phyloP scores from a whole-genome alignment of 2,329 filamentous ascomycete genomes.

The Neopestalotiopsis rosae region DNA sequence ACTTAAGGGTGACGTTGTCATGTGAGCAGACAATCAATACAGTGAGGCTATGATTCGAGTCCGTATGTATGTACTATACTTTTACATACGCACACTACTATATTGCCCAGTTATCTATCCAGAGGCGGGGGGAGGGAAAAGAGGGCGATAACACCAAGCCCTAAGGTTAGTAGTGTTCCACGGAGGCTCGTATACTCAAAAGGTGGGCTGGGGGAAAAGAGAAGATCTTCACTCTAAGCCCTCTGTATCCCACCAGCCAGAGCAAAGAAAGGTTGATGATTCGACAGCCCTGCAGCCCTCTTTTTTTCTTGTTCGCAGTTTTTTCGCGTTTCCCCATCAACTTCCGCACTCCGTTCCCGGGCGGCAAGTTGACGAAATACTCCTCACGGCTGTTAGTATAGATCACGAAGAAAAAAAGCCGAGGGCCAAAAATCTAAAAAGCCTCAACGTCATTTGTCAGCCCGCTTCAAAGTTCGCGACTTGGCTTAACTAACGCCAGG shows the following conservation, averaged over 20 bases:
- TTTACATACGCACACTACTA: not conserved
- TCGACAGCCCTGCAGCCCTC: too few relatives aligned
- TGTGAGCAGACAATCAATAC: not conserved
- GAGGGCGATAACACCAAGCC: not conserved
- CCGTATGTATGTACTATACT: not conserved
- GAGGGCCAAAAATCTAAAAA: not conserved
- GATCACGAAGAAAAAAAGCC: too few relatives aligned
- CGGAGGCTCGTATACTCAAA: constrained; percentile 6
- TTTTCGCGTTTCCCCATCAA: too few relatives aligned
- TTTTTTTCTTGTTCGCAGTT: too few relatives aligned
- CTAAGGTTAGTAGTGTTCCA: not conserved
- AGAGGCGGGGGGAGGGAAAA: not conserved
- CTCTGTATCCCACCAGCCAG: not conserved
- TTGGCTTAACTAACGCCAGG: not conserved
- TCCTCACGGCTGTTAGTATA: too few relatives aligned
- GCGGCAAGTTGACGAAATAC: too few relatives aligned
- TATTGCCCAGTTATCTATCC: not conserved
- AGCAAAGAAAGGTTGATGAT: not conserved
- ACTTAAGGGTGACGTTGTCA: not conserved
- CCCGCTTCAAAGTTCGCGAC: not conserved
- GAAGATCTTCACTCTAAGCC: not conserved
- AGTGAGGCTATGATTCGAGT: not conserved
- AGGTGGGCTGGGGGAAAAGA: not conserved
- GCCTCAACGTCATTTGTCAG: not conserved
- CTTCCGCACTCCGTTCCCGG: too few relatives aligned